Evolutionary conservation across 345 rosid genomes (phyloP), one percentile per base, ranked within the genome.

Genomic region (Arabidopsis arenosa): DNA sequence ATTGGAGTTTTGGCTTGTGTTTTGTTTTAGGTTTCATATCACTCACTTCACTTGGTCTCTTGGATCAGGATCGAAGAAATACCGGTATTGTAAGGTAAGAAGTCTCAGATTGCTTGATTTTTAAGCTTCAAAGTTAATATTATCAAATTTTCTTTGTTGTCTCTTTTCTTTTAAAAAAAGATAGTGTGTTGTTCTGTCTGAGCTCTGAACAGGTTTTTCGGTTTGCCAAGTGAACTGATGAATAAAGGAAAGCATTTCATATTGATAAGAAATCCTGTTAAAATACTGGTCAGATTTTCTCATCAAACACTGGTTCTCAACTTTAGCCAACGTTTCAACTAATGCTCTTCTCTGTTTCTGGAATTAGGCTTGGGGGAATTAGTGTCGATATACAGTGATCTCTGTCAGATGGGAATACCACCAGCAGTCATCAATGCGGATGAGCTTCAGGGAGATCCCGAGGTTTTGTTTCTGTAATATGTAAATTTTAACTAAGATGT

Each of bases 211-310:
- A 93, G 89, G 63, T 15, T 89, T 23, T 79, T 83, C 17, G 87
- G 92, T 76, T 82, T 91, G 75, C 84, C 92, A 39, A 75, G 28
- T 75, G 92, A 91, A 66, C 78, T 91, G 73, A 75, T 93, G 88
- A 83, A 82, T 80, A 88, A 85, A 80, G 97, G 93, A 75, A 89
- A 89, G 57, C 98, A 93, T 74, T 86, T 93, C 80, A 83, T 93
- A 74, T 71, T 91, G 80, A 91, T 91, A 54, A 75, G 90, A 33
- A 87, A 86, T 81, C 98, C 97, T 14, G 85, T 91, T 44, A 82
- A 84, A 78, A 73, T 88, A 74, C 55, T 93, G 89, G 97, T 93
- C 77, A 83, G 84, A 18, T 55, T 18, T 56, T 39, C 32, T 47
- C 51, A 28, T 6, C 37, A 26, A 47, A 35, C 40, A 5, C 26